These are phyloP conservation scores for Serendipita sp. DNA, from an alignment of 1,284 basidiomycete species.

Conservation along the genomic window DNA sequence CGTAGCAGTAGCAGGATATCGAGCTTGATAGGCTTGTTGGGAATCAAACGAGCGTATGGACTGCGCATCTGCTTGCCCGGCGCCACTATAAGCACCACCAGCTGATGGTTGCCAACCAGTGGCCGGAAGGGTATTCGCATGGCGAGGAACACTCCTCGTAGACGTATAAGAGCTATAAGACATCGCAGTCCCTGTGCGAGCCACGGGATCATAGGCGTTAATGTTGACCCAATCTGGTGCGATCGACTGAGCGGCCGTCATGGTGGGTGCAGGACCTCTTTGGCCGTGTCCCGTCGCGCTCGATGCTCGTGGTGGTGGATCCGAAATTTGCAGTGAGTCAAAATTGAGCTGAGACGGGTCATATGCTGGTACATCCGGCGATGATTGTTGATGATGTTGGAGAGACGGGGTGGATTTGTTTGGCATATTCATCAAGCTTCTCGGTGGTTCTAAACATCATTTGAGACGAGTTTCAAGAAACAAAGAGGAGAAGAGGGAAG, in stretches of 20 bases:
- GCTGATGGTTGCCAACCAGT: slow-evolving; percentile 9
- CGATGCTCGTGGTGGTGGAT: slow-evolving; percentile 1
- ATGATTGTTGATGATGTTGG: not conserved
- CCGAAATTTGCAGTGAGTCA: not conserved
- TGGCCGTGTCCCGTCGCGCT: not conserved
- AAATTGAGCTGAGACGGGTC: slow-evolving; percentile 4
- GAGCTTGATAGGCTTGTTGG: slow-evolving; percentile 12
- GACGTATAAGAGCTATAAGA: slow-evolving; percentile 29
- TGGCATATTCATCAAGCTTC: not conserved
- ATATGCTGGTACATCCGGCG: not conserved
- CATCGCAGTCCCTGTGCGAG: slow-evolving; percentile 38
- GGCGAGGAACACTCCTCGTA: slow-evolving; percentile 15
- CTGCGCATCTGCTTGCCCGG: not conserved
- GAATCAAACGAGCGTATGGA: not conserved
- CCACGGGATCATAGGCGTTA: slow-evolving; percentile 25
- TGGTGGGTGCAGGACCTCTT: not conserved
- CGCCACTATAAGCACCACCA: not conserved
- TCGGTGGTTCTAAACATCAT: not conserved
- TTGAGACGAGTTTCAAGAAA: not conserved
- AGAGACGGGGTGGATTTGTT: slow-evolving; percentile 3
- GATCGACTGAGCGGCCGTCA: not conserved
- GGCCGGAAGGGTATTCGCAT: slow-evolving; percentile 18
- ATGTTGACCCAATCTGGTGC: slow-evolving; percentile 2
- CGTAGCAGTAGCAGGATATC: slow-evolving; percentile 7
- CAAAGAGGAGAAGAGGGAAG: not conserved